Conservation (phyloP, 1,284 basidiomycete genomes). For the Athelia psychrophila region DNA sequence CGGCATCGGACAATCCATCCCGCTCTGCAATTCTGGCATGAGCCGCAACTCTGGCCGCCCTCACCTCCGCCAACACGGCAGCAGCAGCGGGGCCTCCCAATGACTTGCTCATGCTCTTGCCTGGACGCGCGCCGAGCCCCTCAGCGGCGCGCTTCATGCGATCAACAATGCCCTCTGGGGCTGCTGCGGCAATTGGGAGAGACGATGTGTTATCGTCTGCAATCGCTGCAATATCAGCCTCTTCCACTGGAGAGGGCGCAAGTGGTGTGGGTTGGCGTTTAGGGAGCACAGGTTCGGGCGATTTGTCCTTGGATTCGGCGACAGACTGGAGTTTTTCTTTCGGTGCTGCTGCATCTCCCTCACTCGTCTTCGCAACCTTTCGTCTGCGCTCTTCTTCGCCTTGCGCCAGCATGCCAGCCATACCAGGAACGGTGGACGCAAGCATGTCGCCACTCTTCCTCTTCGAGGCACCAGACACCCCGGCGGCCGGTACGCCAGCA, state of each 20-base stretch:
- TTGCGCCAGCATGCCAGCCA: conserved; percentile 6
- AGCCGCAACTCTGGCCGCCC: conserved; percentile 48
- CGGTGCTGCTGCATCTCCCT: conserved; percentile 30
- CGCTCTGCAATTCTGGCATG: conserved; percentile 68
- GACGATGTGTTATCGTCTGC: conserved; percentile 11
- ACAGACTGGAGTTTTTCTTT: conserved; percentile 16
- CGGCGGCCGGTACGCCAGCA: conserved; percentile 13
- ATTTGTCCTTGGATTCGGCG: background rate
- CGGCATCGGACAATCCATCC: conserved; percentile 27
- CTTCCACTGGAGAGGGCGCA: background rate
- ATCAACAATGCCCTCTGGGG: conserved; percentile 51
- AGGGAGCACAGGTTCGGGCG: conserved; percentile 1
- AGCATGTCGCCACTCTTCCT: conserved; percentile 66
- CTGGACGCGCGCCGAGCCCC: conserved; percentile 55
- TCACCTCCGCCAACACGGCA: conserved; percentile 62
- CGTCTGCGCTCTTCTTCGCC: conserved; percentile 39
- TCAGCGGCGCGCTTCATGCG: conserved; percentile 67
- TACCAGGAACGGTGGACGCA: conserved; percentile 14
- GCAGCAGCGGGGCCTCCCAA: conserved; percentile 55
- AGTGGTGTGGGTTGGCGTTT: conserved; percentile 1
- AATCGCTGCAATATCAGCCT: conserved; percentile 9
- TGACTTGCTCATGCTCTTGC: conserved; percentile 64
- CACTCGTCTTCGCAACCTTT: conserved; percentile 47
- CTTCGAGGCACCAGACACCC: conserved; percentile 32
- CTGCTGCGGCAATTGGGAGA: conserved; percentile 19